Conservation (phyloP, 2,329 filamentous ascomycete species). For the Arthrobotrys sinensis region DNA sequence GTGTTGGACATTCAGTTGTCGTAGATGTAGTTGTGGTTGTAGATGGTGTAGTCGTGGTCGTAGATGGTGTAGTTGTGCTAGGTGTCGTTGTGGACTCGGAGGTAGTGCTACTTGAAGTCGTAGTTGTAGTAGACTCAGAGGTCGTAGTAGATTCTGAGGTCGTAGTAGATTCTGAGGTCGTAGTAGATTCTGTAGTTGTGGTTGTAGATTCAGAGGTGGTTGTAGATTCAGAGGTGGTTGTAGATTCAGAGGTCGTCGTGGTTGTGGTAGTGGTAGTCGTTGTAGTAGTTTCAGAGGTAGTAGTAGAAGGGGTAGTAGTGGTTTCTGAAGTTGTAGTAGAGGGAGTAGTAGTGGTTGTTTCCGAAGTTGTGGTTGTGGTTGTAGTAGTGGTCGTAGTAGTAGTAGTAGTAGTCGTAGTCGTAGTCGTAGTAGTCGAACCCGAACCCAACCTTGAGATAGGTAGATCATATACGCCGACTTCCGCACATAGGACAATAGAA, state of each 20-base stretch:
- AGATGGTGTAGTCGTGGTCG: neutral
- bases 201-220: slow-evolving; percentile 13
- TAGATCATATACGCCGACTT: slow-evolving; percentile 12
- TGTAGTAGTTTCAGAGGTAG: neutral
- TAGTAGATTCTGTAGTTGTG: slow-evolving; percentile 5
- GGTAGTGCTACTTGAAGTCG: slow-evolving; percentile 10
- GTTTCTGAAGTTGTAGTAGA: slow-evolving; percentile 15
- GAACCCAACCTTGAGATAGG: neutral
- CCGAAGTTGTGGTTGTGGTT: slow-evolving; percentile 16
- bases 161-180: neutral
- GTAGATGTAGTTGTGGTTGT: slow-evolving; percentile 17
- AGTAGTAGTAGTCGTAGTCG: slow-evolving; percentile 17
- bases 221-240: slow-evolving; percentile 8
- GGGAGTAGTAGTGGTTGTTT: neutral
- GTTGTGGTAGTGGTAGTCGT: slow-evolving; percentile 8
- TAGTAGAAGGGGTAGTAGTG: slow-evolving; percentile 10
- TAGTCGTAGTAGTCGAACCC: slow-evolving; percentile 10
- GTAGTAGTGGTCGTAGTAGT: slow-evolving; percentile 23
- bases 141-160: slow-evolving; percentile 25
- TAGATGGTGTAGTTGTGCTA: slow-evolving; percentile 6
- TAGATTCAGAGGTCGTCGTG: slow-evolving; percentile 20
- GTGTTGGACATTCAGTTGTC: slow-evolving; percentile 7
- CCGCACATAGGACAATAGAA: slow-evolving; percentile 11
- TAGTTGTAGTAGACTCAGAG: slow-evolving; percentile 5
- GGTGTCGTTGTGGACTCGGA: slow-evolving; percentile 23